These are phyloP conservation scores for Podochytrium sp. DNA, from an alignment of 192 early-diverging fungal genomes.

Conservation along the genomic window DNA sequence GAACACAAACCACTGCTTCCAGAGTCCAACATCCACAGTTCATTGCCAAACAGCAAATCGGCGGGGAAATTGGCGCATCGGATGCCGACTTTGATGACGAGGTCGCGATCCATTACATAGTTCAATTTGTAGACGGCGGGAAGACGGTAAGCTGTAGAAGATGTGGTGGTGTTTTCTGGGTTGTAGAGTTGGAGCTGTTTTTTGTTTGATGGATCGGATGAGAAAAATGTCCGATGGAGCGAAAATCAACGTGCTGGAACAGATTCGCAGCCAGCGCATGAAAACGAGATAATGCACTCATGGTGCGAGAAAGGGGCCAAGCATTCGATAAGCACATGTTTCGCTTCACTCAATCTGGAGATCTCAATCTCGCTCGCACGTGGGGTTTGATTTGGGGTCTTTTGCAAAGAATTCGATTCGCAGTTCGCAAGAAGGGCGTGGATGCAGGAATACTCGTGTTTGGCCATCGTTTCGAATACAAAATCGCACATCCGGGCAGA, in stretches of 20 bases:
- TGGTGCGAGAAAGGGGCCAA: background rate
- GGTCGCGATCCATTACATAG: background rate
- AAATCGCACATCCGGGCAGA: too few relatives aligned
- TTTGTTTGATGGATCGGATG: too few relatives aligned
- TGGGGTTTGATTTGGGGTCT: too few relatives aligned
- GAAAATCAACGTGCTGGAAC: too few relatives aligned
- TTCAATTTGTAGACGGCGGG: background rate
- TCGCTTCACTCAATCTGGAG: background rate
- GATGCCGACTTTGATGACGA: slow-evolving; percentile 20
- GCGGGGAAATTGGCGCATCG: slow-evolving; percentile 17
- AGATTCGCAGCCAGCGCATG: background rate
- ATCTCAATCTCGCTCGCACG: background rate
- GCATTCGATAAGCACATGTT: background rate
- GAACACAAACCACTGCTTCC: background rate
- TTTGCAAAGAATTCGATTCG: too few relatives aligned
- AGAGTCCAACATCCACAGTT: slow-evolving; percentile 8
- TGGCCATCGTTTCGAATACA: too few relatives aligned
- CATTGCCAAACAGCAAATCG: slow-evolving; percentile 19
- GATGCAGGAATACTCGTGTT: too few relatives aligned
- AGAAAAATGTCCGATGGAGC: too few relatives aligned
- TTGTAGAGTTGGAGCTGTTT: background rate
- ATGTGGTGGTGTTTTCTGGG: background rate
- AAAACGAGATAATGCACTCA: background rate
- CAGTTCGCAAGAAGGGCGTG: too few relatives aligned
- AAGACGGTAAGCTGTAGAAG: background rate